A percentile compares a stretch with the other conserved stretches of the same genome.
phyloP scores from a whole-genome alignment of 2,329 filamentous ascomycete genomes.

The Fusarium sp. region DNA sequence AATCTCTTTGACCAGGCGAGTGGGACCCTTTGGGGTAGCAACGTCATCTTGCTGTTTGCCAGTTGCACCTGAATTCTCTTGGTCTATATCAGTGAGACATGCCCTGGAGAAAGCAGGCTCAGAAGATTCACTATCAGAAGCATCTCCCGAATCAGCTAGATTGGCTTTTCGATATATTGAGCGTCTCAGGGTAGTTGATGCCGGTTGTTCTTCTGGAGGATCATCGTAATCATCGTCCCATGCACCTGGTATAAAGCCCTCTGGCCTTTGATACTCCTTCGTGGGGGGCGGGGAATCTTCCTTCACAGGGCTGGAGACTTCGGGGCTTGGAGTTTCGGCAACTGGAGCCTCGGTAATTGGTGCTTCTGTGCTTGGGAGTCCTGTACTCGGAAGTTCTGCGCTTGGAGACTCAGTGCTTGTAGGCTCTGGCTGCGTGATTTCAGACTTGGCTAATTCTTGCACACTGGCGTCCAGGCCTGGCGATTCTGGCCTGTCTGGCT shows the following conservation, averaged over 20 bases:
- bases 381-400: neutral
- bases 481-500: neutral
- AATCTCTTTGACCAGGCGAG: constrained; percentile 68
- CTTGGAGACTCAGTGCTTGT: neutral
- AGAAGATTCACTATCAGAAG: constrained; percentile 45
- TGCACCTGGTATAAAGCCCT: constrained; percentile 61
- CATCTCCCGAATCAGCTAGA: constrained; percentile 11
- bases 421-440: neutral
- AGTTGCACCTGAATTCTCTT: constrained; percentile 20
- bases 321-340: neutral
- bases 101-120: constrained; percentile 48
- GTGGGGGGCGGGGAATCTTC: neutral
- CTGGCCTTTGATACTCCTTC: constrained; percentile 16
- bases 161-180: constrained; percentile 20
- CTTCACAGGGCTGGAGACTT: constrained; percentile 8
- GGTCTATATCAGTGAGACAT: constrained; percentile 35
- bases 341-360: neutral
- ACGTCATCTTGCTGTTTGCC: constrained; percentile 54
- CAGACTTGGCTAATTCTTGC: neutral
- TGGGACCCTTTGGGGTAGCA: constrained; percentile 64
- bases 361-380: neutral
- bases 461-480: constrained; percentile 6
- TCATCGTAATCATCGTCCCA: constrained; percentile 60
- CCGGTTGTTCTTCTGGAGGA: constrained; percentile 19
- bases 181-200: constrained; percentile 10